Evolutionary conservation across 371 early-diverging fungal genomes (phyloP), one percentile per base, ranked within the genome.

Genomic region (Fennellomyces sp.): DNA sequence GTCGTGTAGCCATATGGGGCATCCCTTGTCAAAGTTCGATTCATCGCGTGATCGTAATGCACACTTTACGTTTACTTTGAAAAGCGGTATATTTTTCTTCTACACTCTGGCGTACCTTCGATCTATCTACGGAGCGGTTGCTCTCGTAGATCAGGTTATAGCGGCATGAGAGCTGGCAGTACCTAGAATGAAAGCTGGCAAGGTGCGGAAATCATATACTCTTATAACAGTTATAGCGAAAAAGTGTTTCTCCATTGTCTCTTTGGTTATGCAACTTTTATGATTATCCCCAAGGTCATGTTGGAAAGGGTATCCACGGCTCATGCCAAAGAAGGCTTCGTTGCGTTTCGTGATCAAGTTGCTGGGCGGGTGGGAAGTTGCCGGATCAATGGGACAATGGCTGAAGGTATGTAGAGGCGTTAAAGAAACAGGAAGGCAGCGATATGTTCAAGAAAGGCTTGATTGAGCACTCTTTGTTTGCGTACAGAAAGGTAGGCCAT

Each of bases 151-250:
- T n/a, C 65, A 82, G 58, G 83, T 87, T 2, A 79, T 87, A 51
- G 58, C 79, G 49, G 84, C 80, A 50, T 84, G 83, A 82, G 87
- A 87, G 38, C 49, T 78, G 13, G 84, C 76, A 51, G 73, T 86
- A 53, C 78, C 77, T 21, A 83, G 81, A 27, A 87, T 87, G 85
- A 71, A 78, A 62, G 71, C 82, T 23, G 86, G 86, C 12, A 86
- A 87, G 60, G 38, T 71, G 79, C 78, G 4, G 82, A 84, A 27
- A 72, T 85, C 19, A 60, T 74, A 15, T 81, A 82, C 53, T 61
- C 78, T 33, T 78, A 82, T 47, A 78, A 83, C 30, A 83, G 83
- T 63, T 85, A 87, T 85, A 76, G 48, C 58, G n/a, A n/a, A n/a
- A n/a, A n/a, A n/a, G n/a, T n/a, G n/a, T 21, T 11, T 25, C 13